Base-by-base conservation (phyloP, 2,329 filamentous ascomycete genomes). In the Ceratocystiopsis brevicomis region DNA sequence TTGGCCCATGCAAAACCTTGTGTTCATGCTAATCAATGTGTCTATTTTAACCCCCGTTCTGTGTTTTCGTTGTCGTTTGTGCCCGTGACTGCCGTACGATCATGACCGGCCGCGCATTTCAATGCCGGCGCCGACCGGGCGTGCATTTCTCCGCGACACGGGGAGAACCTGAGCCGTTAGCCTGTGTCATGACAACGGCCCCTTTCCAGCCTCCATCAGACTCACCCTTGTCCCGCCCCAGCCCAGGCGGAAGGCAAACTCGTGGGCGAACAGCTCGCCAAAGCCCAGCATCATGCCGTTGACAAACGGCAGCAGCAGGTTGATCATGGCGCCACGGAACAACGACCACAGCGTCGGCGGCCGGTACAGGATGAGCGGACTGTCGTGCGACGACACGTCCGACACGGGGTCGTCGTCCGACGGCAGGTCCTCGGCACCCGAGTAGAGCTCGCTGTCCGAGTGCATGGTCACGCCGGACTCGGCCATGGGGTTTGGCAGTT, bases 221-320 rank as follows among this genome's bases (percentile, higher is more conserved):
- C 72, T 39, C 69, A 95, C 90, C 76, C 90, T 93, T 47, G 90
- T 96, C 44, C 80, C 80, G 50, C 81, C 78, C 90, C 90, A 98
- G 47, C 90, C 90, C 53, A 96, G 65, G 54, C 88, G 69, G 57
- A 88, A 98, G 2, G 90, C 90, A 41, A 84, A 80, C 65, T 98
- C 90, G 57, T 98, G 90, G 44, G 90, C 90, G 60, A 98, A 88
- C 42, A 98, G 64, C 64, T 98, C 90, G 52, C 90, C 90, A 56
- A 98, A 95, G 2, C 90, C 90, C 55, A 98, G 64, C 90, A 98
- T 98, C 68, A 98, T 73, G 39, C 90, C 90, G 63, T 98, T 98
- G 56, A 98, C 76, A 55, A 98, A 98, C 0, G 90, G 90, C 17
- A 98, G 64, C 1, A 98, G 55, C n/a, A 98, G 67, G 59, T 98